Percentiles rank a stretch among this genome's conserved stretches.
Evolutionary conservation across 2,329 filamentous ascomycete species (phyloP).

Genomic region (Elsinoe australis): DNA sequence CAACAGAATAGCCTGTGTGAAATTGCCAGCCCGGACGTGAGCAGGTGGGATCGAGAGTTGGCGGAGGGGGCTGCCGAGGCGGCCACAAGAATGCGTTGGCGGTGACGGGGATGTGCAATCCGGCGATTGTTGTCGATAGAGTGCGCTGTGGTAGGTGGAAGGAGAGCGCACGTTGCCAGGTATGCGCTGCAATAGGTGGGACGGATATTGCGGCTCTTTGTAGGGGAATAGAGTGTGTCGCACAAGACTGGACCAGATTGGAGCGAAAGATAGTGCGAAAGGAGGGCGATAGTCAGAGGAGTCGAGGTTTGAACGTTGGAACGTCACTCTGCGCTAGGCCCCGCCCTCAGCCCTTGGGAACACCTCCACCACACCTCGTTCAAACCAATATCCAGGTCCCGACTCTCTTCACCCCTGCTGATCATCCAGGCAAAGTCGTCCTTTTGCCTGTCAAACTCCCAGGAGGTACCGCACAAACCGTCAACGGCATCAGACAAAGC

Average conservation of each 20-base stretch:
- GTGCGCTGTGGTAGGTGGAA: neutral
- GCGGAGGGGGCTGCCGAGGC: conserved; percentile 8
- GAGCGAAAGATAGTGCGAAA: neutral
- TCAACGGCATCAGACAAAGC: neutral
- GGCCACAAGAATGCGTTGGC: conserved; percentile 12
- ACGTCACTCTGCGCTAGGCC: conserved; percentile 14
- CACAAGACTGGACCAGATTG: neutral
- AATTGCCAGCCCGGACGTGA: neutral
- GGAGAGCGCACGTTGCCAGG: conserved; percentile 8
- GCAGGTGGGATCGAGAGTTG: neutral
- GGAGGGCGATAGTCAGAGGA: neutral
- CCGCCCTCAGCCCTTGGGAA: no score
- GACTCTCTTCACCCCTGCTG: conserved; percentile 6
- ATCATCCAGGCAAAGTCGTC: conserved; percentile 1
- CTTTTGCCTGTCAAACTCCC: neutral
- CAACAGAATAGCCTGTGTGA: neutral
- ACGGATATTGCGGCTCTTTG: conserved; percentile 6
- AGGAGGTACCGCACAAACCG: neutral
- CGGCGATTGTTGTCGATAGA: neutral
- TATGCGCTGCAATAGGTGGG: conserved; percentile 3
- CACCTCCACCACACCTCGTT: no score
- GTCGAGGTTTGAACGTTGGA: neutral
- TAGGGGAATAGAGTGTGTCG: conserved; percentile 9
- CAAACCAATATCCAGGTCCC: neutral
- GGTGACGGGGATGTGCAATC: neutral